Evolutionary conservation across 352 stramenopile species (phyloP).

Genomic region (Globisporangium yorkense): DNA sequence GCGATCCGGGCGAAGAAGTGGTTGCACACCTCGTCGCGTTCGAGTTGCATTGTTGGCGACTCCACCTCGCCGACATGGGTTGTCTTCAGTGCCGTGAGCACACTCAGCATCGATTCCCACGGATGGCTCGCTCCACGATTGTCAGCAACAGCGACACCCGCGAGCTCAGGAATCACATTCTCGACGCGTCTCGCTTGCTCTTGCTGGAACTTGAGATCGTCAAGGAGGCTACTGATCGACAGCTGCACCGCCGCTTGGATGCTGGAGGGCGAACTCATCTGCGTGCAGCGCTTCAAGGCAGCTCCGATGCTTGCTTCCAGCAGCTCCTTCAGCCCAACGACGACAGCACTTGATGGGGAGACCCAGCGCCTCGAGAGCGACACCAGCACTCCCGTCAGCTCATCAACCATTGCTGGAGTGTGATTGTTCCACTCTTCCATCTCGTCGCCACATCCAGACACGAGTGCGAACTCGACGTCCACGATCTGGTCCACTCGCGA

Average conservation of each 20-base stretch:
- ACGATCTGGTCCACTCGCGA: conserved; percentile 15
- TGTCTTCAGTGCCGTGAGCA: conserved; percentile 27
- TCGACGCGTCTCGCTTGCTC: conserved; percentile 1
- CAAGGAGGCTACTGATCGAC: conserved; percentile 13
- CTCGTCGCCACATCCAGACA: background rate
- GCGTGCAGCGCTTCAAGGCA: conserved; percentile 27
- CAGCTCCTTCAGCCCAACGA: conserved; percentile 33
- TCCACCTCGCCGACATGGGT: conserved; percentile 17
- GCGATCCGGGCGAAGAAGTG: conserved; percentile 48
- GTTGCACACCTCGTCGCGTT: conserved; percentile 35
- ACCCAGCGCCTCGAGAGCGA: conserved; percentile 7
- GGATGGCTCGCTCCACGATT: conserved; percentile 35
- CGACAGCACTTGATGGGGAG: conserved; percentile 11
- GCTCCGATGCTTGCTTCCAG: conserved; percentile 27
- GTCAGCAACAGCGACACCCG: conserved; percentile 20
- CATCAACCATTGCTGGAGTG: background rate
- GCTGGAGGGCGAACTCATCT: background rate
- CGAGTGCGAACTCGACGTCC: conserved; percentile 15
- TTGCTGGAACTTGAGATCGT: conserved; percentile 16
- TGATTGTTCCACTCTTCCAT: background rate
- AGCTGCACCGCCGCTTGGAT: conserved; percentile 3
- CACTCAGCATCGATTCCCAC: conserved; percentile 17
- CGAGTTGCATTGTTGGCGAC: conserved; percentile 8
- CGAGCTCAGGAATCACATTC: conserved; percentile 35
- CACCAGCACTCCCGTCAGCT: conserved; percentile 25